A percentile compares a stretch with the other conserved stretches of the same genome.
Evolutionary conservation across 306 rosid genomes (phyloP).

Genomic region (Vachellia collinsii): DNA sequence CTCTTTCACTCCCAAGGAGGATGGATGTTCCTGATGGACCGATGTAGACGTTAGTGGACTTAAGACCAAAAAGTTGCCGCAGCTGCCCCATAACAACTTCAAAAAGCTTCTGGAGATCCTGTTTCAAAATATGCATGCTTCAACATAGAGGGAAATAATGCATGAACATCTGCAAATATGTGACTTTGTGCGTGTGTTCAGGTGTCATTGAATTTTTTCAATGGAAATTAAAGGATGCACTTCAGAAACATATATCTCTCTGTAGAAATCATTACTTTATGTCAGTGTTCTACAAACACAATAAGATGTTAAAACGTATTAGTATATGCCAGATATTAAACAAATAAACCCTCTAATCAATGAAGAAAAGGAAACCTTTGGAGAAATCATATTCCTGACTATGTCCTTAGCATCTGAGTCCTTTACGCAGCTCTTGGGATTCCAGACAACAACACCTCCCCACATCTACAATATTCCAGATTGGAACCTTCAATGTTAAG

Average conservation of each 20-base stretch:
- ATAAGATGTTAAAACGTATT: constrained; percentile 27
- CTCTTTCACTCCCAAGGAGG: constrained; percentile 81
- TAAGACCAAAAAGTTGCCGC: constrained; percentile 94
- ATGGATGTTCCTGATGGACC: constrained; percentile 71
- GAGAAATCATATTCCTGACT: constrained; percentile 58
- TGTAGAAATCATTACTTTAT: constrained; percentile 18
- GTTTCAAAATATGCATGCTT: constrained; percentile 52
- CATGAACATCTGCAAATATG: constrained; percentile 28
- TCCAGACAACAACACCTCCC: constrained; percentile 97
- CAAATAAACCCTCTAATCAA: constrained; percentile 23
- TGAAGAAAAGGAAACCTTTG: constrained; percentile 55
- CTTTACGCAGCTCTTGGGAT: constrained; percentile 66
- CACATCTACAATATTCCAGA: constrained; percentile 72
- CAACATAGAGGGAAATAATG: constrained; percentile 38
- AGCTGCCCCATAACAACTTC: constrained; percentile 91
- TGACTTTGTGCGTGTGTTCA: neutral
- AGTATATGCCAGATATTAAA: constrained; percentile 7
- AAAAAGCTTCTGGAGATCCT: constrained; percentile 78
- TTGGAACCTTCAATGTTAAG: constrained; percentile 28
- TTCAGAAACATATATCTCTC: constrained; percentile 17
- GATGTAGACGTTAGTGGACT: constrained; percentile 58
- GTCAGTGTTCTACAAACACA: constrained; percentile 2
- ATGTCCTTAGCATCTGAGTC: constrained; percentile 54
- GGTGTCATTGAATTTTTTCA: constrained; percentile 1
- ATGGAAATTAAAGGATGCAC: neutral